phyloP scores from a whole-genome alignment of 1,139 yeast species.

The Yamadazyma dushanensis region DNA sequence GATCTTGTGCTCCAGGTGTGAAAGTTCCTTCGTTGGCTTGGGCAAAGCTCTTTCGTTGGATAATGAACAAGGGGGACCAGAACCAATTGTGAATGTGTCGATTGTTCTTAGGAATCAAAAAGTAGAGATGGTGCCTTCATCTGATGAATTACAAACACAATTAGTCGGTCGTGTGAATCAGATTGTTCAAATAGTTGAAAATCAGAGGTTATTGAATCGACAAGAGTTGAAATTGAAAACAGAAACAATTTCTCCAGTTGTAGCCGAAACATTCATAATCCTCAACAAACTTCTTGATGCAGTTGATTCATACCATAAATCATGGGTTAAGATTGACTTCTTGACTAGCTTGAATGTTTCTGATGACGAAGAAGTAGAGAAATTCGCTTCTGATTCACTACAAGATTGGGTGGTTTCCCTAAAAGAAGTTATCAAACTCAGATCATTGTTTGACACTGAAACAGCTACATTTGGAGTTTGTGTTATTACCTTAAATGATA shows the following conservation, averaged over 20 bases:
- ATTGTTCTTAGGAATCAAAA: constrained; percentile 44
- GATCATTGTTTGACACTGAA: constrained; percentile 54
- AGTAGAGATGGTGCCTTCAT: constrained; percentile 37
- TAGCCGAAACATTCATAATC: constrained; percentile 11
- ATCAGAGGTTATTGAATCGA: constrained; percentile 12
- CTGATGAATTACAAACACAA: constrained; percentile 22
- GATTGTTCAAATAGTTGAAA: constrained; percentile 16
- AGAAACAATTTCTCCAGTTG: constrained; percentile 1
- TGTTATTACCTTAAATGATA: constrained; percentile 47
- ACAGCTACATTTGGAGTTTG: constrained; percentile 42
- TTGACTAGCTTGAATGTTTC: constrained; percentile 53
- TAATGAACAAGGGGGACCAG: neutral
- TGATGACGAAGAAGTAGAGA: constrained; percentile 20
- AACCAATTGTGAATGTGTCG: constrained; percentile 24
- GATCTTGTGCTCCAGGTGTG: constrained; percentile 17
- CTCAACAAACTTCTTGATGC: constrained; percentile 23
- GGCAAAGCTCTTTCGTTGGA: neutral
- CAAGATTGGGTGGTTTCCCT: constrained; percentile 50
- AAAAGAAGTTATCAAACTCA: constrained; percentile 43
- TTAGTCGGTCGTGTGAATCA: constrained; percentile 15
- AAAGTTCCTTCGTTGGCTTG: neutral
- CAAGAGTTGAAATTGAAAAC: neutral
- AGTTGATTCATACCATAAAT: constrained; percentile 35
- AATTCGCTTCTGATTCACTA: constrained; percentile 31
- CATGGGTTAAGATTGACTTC: constrained; percentile 59